These are phyloP conservation scores for Fennellomyces sp. DNA, from an alignment of 371 early-diverging fungal species.

Conservation along the genomic window DNA sequence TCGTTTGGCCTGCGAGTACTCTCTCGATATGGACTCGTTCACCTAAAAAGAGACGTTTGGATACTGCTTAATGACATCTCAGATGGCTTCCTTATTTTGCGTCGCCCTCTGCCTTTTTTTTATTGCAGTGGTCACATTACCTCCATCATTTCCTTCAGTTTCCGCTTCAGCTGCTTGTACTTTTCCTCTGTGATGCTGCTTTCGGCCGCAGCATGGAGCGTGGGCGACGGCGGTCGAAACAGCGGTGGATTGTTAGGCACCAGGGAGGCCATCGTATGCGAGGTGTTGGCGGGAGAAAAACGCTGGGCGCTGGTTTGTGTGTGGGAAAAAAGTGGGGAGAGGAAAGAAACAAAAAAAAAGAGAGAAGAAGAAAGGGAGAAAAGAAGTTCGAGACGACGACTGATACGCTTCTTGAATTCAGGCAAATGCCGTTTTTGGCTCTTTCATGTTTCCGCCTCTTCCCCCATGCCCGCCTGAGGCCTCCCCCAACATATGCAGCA, in stretches of 20 bases:
- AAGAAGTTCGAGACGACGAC: not conserved
- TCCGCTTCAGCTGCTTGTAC: slow-evolving; percentile 55
- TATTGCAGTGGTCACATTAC: slow-evolving; percentile 24
- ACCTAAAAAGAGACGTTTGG: slow-evolving; percentile 22
- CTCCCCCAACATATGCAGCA: too few species aligned
- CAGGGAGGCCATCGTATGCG: not conserved
- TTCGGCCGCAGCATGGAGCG: not conserved
- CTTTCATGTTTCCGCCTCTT: too few species aligned
- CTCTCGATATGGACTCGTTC: slow-evolving; percentile 50
- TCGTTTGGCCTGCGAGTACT: slow-evolving; percentile 39
- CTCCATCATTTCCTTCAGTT: slow-evolving; percentile 58
- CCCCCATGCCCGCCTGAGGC: too few species aligned
- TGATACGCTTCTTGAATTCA: not conserved
- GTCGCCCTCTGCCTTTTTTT: not conserved
- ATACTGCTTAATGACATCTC: too few species aligned
- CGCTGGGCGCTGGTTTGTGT: not conserved
- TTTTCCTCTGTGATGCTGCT: slow-evolving; percentile 40
- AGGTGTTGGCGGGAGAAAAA: not conserved
- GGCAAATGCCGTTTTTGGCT: too few species aligned
- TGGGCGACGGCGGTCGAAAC: not conserved
- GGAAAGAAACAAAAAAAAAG: not conserved
- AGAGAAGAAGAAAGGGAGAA: not conserved
- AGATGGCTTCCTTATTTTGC: too few species aligned
- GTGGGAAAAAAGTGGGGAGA: slow-evolving; percentile 1
- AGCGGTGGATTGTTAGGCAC: not conserved